Evolutionary conservation across 1,284 basidiomycete species (phyloP), one percentile per base, ranked within the genome.

Genomic region (Phenoliferia sp.): DNA sequence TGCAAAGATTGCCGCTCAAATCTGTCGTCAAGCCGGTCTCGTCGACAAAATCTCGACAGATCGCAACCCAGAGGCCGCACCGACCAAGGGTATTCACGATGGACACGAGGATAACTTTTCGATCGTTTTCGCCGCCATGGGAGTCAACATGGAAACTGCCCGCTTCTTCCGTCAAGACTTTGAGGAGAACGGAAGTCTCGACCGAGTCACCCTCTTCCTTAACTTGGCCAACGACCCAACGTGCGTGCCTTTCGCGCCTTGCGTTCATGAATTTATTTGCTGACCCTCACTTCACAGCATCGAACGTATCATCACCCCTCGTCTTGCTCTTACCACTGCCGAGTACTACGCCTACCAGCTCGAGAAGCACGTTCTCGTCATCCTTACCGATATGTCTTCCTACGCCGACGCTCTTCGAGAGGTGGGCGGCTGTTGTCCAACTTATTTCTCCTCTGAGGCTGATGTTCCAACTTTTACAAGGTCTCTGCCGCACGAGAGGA

Each of bases 111-210:
- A 99, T 83, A 99, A 99, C 82, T 99, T 99, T 85, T 95, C 92
- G 63, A 95, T 99, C 77, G 96, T 99, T 63, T 99, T 99, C 79
- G 96, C 94, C 63, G 96, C 96, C 55, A 99, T 99, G 96, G 96
- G 96, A 87, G 96, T 96, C 76, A 99, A 99, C 84, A 96, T 98
- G 94, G 96, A 99, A 82, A 99, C 96, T 10, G 96, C 96, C 35
- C 88, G 96, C 64, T 99, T 98, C 86, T 99, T 99, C 89, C 95
- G 96, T 82, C 92, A 97, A 80, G 96, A 99, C 83, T 99, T 99
- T 80, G 94, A 99, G 81, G 95, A 97, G 79, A 98, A 97, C 78
- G 96, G 96, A 61, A 92, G 90, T 84, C 86, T 99, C 73, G 94
- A 98, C 82, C 90, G 96, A 77, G 94, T 97, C 64, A 99, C 96